Evolutionary conservation across 2,329 filamentous ascomycete genomes (phyloP), one percentile per base, ranked within the genome.

Genomic region (Epichloe typhina): DNA sequence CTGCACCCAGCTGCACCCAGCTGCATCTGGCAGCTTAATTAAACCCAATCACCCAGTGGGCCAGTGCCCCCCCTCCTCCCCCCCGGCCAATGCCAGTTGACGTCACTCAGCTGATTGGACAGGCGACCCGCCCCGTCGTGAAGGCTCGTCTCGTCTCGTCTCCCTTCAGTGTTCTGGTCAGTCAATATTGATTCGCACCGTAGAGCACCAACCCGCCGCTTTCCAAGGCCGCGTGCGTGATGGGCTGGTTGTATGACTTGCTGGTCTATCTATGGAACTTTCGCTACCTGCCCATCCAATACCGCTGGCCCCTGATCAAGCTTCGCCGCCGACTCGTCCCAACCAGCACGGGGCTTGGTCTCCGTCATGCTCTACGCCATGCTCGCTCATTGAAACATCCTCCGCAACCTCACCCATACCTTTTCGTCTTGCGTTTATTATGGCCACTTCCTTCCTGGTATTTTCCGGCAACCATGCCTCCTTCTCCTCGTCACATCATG

Each of bases 261-360:
- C 39, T 49, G n/a, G 17, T 52, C 41, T 55, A 56, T n/a, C 44
- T 56, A 5, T 56, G 51, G 54, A 56, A 56, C 40, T 56, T 56
- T n/a, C 55, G 55, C 38, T 56, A 56, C 46, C 52, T 56, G 12
- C 50, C 55, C 15, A 40, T 56, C 36, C 46, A 54, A 21, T 54
- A 54, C 42, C 47, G 53, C 21, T 55, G 53, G 55, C 50, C 53
- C 6, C 46, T 55, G 11, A 55, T 56, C 47, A 56, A 55, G 52
- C 23, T 51, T 37, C 47, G 53, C 9, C 55, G 53, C 37, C 52
- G 53, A 12, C 50, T 55, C 12, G 15, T 56, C 12, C 55, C 55
- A 1, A 50, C 55, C 2, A 17, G 21, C 40, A 51, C 53, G 17
- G 44, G 45, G 35, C 50, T 56, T 8, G 52, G 49, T 5, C 55